phyloP scores from a whole-genome alignment of 2,329 filamentous ascomycete genomes.

The Pestalotiopsis sp. region DNA sequence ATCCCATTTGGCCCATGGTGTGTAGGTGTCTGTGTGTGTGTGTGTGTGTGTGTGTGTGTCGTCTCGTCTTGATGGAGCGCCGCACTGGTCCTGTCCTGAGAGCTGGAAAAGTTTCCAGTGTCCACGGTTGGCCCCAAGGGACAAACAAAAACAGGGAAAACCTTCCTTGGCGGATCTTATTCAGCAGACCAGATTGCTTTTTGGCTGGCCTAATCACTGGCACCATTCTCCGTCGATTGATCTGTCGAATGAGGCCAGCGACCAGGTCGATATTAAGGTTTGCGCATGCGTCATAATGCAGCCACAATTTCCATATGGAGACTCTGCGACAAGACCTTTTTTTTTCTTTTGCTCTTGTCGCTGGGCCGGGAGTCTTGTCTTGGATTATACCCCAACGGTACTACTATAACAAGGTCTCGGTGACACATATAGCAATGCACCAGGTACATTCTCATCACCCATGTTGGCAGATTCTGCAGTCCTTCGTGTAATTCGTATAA shows the following conservation, averaged over 20 bases:
- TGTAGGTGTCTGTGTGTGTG: background rate
- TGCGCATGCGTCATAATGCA: constrained; percentile 2
- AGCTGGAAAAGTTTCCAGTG: background rate
- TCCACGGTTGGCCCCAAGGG: background rate
- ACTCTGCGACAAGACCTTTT: background rate
- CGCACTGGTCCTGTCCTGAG: background rate
- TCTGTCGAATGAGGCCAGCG: background rate
- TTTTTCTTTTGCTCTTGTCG: too few relatives aligned
- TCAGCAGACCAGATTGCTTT: background rate
- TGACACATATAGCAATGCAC: background rate
- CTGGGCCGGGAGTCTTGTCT: too few relatives aligned
- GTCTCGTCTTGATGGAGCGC: too few relatives aligned
- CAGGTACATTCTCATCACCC: background rate
- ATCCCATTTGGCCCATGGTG: background rate
- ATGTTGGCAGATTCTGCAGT: background rate
- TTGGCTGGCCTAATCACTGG: background rate
- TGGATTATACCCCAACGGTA: background rate
- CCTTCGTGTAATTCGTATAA: background rate
- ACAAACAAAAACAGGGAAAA: background rate
- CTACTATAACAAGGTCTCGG: background rate
- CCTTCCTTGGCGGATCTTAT: background rate
- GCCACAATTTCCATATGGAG: background rate
- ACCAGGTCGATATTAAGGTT: background rate
- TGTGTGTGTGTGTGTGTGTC: too few relatives aligned
- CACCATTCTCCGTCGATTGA: background rate